Base-by-base conservation (phyloP, 805 yeast species). In the Jamesozyma jinghongensis region DNA sequence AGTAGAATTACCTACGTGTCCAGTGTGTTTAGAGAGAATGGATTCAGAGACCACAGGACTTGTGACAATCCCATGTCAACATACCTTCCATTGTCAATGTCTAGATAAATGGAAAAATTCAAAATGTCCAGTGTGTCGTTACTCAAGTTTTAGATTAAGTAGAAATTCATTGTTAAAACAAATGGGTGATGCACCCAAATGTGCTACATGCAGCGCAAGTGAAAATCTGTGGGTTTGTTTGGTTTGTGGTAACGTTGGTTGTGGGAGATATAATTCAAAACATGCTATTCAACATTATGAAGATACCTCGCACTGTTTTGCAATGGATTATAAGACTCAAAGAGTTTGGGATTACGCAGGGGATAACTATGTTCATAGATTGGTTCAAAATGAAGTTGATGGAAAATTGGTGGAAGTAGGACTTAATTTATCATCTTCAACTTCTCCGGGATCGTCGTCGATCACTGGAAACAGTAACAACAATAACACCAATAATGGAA, bases 331-430 rank as follows among this genome's bases (percentile, higher is more conserved):
- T 35, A 62, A 69, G 10, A 75, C 94, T 0, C 92, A 87, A 45
- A 68, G 97, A 32, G 95, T 87, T 1, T 87, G 97, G 97, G 96
- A 87, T 58, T 87, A 87, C 57, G 87, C 88, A 0, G 88, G 88
- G 2, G 97, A 87, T 56, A 79, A 77, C 48, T 87, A 87, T 58
- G 96, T 87, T 8, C 97, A 87, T 59, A 62, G 97, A 37, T 63
- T 87, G 33, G 73, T 87, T 3, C 85, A 87, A 45, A 86, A 85
- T 59, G 88, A 84, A 57, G 70, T 81, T 0, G 96, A 87, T 57
- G 97, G 97, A 0, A 88, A 88, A 51, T 62, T 88, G 26, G 95
- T 87, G 3, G 97, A 87, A 57, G 67, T 86, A 1, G 41, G 37
- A 18, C 25, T 12, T 34, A 34, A 34, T 22, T 13, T 34, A 19